A percentile compares a stretch with the other conserved stretches of the same genome.
Evolutionary conservation across 331 rosid genomes (phyloP).

Genomic region (Arachis monticola): DNA sequence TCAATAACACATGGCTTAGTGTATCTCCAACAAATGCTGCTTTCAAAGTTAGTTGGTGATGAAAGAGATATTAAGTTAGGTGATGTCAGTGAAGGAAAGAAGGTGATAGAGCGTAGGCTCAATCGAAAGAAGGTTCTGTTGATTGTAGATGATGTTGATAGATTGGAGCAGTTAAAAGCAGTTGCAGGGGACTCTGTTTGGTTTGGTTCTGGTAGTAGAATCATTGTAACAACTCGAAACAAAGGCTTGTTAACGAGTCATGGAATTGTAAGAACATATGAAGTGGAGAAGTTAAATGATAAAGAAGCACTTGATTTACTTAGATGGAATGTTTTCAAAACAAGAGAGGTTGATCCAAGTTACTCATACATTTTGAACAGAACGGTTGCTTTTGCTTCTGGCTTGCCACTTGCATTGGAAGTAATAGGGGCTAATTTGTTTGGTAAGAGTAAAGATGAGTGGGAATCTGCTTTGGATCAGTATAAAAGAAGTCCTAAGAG

Average conservation of each 20-base stretch:
- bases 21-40: conserved; percentile 14
- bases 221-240: conserved; percentile 18
- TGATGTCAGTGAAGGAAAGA: conserved; percentile 1
- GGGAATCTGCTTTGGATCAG: not conserved
- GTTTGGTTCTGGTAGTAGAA: conserved; percentile 26
- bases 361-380: not conserved
- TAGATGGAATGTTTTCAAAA: conserved; percentile 2
- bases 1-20: not conserved
- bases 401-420: conserved; percentile 29
- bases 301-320: conserved; percentile 11
- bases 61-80: conserved; percentile 7
- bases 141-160: conserved; percentile 23
- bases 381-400: not conserved
- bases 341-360: not conserved
- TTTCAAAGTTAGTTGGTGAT: conserved; percentile 3
- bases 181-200: not conserved
- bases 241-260: not conserved
- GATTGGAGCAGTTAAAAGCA: not conserved
- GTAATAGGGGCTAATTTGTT: conserved; percentile 6
- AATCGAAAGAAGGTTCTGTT: not conserved
- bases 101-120: not conserved
- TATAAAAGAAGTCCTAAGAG: not conserved
- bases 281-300: not conserved
- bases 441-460: not conserved
- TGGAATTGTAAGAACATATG: not conserved